These are phyloP conservation scores for Inosperma sp. DNA, from an alignment of 768 basidiomycete species.

Conservation along the genomic window DNA sequence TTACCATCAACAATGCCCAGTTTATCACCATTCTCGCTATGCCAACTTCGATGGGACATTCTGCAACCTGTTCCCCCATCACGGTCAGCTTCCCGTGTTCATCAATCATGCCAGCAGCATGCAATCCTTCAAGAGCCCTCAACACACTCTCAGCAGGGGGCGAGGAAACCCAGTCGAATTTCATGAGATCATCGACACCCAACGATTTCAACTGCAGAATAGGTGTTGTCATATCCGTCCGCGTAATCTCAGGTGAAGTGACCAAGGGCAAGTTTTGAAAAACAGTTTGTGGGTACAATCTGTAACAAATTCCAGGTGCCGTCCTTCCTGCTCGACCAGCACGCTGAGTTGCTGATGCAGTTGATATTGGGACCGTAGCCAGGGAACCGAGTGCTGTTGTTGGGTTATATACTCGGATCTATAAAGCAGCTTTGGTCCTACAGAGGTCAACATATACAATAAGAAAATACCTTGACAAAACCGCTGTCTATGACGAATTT, in stretches of 20 bases:
- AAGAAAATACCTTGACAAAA: conserved; percentile 75
- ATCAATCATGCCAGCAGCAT: conserved; percentile 77
- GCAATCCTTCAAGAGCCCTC: conserved; percentile 80
- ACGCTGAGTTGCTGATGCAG: conserved; percentile 87
- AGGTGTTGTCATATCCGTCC: conserved; percentile 86
- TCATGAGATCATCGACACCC: conserved; percentile 92
- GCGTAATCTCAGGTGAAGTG: conserved; percentile 85
- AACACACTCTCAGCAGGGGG: conserved; percentile 85
- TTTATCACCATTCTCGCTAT: conserved; percentile 85
- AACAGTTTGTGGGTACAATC: conserved; percentile 71
- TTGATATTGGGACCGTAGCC: conserved; percentile 75
- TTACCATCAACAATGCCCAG: neutral
- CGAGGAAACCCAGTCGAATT: conserved; percentile 90
- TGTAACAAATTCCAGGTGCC: conserved; percentile 86
- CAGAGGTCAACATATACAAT: neutral
- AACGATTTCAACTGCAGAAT: conserved; percentile 92
- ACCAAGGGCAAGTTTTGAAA: conserved; percentile 59
- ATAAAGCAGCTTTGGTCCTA: neutral
- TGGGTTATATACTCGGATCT: conserved; percentile 92
- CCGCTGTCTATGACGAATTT: conserved; percentile 93
- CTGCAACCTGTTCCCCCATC: conserved; percentile 83
- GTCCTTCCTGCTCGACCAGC: conserved; percentile 95
- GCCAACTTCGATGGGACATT: conserved; percentile 89
- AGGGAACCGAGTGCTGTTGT: conserved; percentile 81
- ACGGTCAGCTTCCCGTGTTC: conserved; percentile 72